Conservation (phyloP, 2,329 filamentous ascomycete species). For the Penicillium sp. region DNA sequence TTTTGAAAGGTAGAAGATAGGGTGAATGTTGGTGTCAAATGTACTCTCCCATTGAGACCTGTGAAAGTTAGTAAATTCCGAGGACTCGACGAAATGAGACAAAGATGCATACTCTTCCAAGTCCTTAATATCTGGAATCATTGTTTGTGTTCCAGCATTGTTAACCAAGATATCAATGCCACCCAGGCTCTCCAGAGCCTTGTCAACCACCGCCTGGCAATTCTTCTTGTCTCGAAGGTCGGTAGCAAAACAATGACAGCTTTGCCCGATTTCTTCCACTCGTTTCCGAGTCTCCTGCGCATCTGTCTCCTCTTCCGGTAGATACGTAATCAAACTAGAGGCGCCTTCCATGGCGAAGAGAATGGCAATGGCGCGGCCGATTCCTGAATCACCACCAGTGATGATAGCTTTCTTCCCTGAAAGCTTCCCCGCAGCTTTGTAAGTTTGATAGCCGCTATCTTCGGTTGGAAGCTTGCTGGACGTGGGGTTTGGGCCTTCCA, state of each 20-base stretch:
- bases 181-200: conserved; percentile 65
- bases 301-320: conserved; percentile 73
- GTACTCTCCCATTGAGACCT: conserved; percentile 77
- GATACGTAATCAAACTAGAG: conserved; percentile 70
- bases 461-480: conserved; percentile 67
- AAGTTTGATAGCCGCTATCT: conserved; percentile 67
- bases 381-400: conserved; percentile 79
- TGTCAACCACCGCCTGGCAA: conserved; percentile 68
- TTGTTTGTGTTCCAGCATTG: conserved; percentile 75
- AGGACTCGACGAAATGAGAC: too few relatives aligned
- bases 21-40: conserved; percentile 80
- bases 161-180: conserved; percentile 67
- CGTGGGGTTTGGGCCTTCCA: conserved; percentile 59
- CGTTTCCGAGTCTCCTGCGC: conserved; percentile 70
- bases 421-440: conserved; percentile 74
- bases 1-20: conserved; percentile 78
- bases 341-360: conserved; percentile 81
- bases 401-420: conserved; percentile 74
- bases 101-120: conserved; percentile 59
- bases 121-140: conserved; percentile 70
- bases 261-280: conserved; percentile 66
- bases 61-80: too few relatives aligned
- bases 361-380: conserved; percentile 72
- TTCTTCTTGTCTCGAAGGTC: conserved; percentile 67
- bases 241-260: conserved; percentile 63